Evolutionary conservation across 2,329 filamentous ascomycete species (phyloP).

Genomic region (Penicillium sp.): DNA sequence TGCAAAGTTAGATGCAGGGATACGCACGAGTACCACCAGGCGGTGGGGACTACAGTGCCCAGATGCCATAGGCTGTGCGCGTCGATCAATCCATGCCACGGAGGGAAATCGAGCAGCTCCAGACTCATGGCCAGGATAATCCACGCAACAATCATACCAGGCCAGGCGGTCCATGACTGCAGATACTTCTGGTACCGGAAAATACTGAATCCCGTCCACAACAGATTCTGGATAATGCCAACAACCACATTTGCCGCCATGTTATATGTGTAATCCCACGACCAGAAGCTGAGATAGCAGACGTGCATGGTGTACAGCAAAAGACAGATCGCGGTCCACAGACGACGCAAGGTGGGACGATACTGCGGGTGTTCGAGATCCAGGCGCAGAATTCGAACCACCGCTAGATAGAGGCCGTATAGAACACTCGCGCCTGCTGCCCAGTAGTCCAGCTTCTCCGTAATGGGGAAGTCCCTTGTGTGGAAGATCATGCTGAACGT

Average conservation of each 20-base stretch:
- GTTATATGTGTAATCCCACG: conserved; percentile 96
- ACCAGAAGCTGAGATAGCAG: conserved; percentile 76
- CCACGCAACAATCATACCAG: conserved; percentile 87
- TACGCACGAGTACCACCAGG: conserved; percentile 93
- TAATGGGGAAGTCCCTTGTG: conserved; percentile 76
- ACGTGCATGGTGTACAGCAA: conserved; percentile 73
- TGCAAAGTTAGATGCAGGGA: not conserved
- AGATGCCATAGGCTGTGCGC: conserved; percentile 96
- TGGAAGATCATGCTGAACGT: conserved; percentile 88
- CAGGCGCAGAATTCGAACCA: conserved; percentile 77
- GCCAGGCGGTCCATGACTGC: conserved; percentile 80
- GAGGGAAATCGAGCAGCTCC: conserved; percentile 91
- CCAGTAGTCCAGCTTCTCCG: conserved; percentile 96
- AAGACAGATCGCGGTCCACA: conserved; percentile 74
- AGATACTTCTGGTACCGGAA: conserved; percentile 68
- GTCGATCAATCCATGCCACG: conserved; percentile 76
- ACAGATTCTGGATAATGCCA: conserved; percentile 72
- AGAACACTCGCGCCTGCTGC: conserved; percentile 84
- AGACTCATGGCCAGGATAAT: conserved; percentile 91
- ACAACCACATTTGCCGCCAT: conserved; percentile 90
- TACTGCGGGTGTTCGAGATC: conserved; percentile 56
- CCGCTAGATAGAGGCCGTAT: conserved; percentile 84
- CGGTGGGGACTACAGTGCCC: conserved; percentile 80
- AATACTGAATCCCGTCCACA: conserved; percentile 86
- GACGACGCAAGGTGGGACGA: conserved; percentile 57